Base-by-base conservation (phyloP, 2,329 filamentous ascomycete genomes). In the Penicillium polonicum region DNA sequence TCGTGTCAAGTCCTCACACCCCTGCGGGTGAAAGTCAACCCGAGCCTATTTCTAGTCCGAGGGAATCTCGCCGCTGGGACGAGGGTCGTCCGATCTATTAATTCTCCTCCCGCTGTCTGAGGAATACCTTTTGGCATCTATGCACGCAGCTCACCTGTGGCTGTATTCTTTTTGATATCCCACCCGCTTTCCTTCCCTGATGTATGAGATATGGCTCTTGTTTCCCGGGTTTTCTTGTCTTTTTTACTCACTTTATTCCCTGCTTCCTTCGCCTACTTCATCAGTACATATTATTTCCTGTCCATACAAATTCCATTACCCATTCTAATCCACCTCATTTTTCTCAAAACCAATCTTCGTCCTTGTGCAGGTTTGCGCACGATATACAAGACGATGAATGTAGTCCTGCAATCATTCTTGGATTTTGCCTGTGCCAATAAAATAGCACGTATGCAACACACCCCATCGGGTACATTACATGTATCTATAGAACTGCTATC, bases 71-170 rank as follows among this genome's bases (percentile, higher is more conserved):
- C 42, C 68, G 68, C 43, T 78, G 76, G 76, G 72, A 78, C 53
- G 76, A 78, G 57, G 73, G 76, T 21, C 69, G 75, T 52, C 72
- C 76, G 17, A 74, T 78, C 48, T 78, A 77, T 59, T 78, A 57
- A 73, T 49, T 29, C 17, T 53, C 29, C 8, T 27, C 23, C 43
- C 42, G 33, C 36, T 39, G 21, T 25, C 52, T 48, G 13, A 25
- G 38, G 33, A 42, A 33, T 36, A 48, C n/a, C 21, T 52, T 52
- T 38, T 49, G 62, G 55, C 48, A 60, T 43, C 45, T 42, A 43
- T 60, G 60, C 59, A 55, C 51, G 31, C 35, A 57, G 29, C 36
- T 23, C 15, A 12, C 21, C 52, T 35, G 38, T 53, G 19, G 12
- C 13, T 23, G 25, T 25, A 54, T 59, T 46, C 36, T 35, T 55